A percentile compares a stretch with the other conserved stretches of the same genome.
These are phyloP conservation scores for Brassica carinata DNA, from an alignment of 345 rosid genomes.

Conservation along the genomic window DNA sequence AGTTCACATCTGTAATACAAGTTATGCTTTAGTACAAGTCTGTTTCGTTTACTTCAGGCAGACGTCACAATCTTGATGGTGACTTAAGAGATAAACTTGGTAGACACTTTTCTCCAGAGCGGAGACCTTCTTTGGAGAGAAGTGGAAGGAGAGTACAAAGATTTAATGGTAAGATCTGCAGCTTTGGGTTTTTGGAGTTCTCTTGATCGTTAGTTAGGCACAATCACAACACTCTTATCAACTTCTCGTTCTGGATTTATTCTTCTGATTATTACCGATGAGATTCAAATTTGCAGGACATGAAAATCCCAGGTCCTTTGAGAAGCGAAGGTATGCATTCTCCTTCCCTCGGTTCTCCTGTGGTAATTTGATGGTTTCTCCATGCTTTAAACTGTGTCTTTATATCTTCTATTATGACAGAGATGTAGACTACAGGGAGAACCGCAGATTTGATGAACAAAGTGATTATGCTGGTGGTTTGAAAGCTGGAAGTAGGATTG, in stretches of 20 bases:
- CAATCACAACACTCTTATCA: not conserved
- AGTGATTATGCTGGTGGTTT: conserved; percentile 61
- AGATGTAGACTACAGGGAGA: conserved; percentile 60
- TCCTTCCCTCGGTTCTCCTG: not conserved
- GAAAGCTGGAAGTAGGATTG: conserved; percentile 52
- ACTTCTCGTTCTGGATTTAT: conserved; percentile 14
- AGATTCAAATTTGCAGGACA: conserved; percentile 57
- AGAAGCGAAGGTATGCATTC: conserved; percentile 54
- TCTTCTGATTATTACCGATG: conserved; percentile 12
- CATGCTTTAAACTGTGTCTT: not conserved
- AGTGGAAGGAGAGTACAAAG: conserved; percentile 48
- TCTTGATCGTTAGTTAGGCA: not conserved
- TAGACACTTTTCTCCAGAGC: conserved; percentile 65
- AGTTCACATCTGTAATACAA: conserved; percentile 21
- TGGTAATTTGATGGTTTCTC: conserved; percentile 11
- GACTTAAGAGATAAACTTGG: conserved; percentile 89
- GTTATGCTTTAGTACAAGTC: conserved; percentile 32
- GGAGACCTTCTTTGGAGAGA: conserved; percentile 57
- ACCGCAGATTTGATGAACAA: conserved; percentile 52
- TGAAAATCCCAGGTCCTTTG: conserved; percentile 60
- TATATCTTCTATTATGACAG: conserved; percentile 38
- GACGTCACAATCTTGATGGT: conserved; percentile 54
- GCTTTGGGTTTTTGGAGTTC: conserved; percentile 21
- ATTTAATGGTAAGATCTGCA: conserved; percentile 58
- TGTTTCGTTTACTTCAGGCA: conserved; percentile 54